Conservation (phyloP, 2,329 filamentous ascomycete genomes). For the Claviceps lovelessii region DNA sequence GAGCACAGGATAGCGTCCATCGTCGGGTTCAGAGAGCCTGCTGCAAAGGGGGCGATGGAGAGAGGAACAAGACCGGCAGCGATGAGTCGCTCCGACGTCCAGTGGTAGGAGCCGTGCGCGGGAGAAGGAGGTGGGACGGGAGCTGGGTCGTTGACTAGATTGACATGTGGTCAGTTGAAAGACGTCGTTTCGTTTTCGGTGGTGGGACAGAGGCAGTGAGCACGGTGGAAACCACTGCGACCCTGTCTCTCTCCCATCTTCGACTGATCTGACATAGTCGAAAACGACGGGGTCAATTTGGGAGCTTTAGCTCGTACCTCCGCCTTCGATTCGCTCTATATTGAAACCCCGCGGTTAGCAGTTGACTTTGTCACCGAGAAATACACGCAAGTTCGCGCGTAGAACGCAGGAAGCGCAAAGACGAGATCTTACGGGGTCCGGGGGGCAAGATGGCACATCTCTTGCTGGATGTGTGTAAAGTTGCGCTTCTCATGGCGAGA, state of each 20-base stretch:
- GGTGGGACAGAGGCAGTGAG: not conserved
- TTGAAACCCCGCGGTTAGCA: slow-evolving; percentile 26
- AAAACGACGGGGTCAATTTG: not conserved
- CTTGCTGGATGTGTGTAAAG: slow-evolving; percentile 74
- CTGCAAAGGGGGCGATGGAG: slow-evolving; percentile 79
- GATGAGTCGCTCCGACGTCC: slow-evolving; percentile 84
- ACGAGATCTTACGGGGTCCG: slow-evolving; percentile 56
- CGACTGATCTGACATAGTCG: not conserved
- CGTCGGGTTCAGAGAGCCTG: slow-evolving; percentile 77
- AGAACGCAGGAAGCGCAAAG: not conserved
- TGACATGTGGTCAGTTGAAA: not conserved
- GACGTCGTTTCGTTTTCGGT: not conserved
- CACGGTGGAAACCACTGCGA: not conserved
- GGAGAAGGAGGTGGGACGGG: slow-evolving; percentile 58
- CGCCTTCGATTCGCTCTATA: slow-evolving; percentile 60
- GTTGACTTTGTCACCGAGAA: not conserved
- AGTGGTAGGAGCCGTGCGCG: slow-evolving; percentile 91
- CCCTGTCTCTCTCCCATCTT: not conserved
- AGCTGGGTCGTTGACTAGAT: slow-evolving; percentile 70
- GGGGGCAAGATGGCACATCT: slow-evolving; percentile 70
- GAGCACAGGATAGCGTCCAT: slow-evolving; percentile 77
- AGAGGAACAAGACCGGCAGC: slow-evolving; percentile 73
- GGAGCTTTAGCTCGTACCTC: slow-evolving; percentile 38
- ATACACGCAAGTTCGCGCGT: not conserved
- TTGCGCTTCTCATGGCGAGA: slow-evolving; percentile 44